Evolutionary conservation across 768 basidiomycete genomes (phyloP), one percentile per base, ranked within the genome.

Genomic region (Rickenella mellea): DNA sequence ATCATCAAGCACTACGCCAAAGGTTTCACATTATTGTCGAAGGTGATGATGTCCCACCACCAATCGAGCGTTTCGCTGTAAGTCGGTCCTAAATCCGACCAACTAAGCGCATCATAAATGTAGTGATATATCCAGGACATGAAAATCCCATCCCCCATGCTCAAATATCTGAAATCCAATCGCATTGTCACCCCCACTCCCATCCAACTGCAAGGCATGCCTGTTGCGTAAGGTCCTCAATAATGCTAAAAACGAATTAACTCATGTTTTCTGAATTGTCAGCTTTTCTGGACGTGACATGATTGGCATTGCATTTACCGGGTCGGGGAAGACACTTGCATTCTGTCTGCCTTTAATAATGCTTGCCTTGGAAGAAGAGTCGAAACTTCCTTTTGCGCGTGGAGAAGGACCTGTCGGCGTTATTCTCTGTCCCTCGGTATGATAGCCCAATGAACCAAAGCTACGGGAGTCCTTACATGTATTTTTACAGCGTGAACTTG

Each of bases 291-390:
- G 96, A 28, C 79, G 96, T 48, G 96, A 99, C 59, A 84, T 98
- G 67, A 99, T 98, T 49, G 96, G 96, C 15, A 98, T 99, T 49
- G 96, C 96, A 3, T 98, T 98, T 65, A 99, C 96, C 20, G 96
- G 96, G 28, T 98, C 94, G 0, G 96, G 96, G 12, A 99, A 99
- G 65, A 99, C 96, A 0, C 76, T 99, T n/a, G 83, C 93, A 0
- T 99, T 99, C 65, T 94, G 91, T 50, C 68, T 99, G n/a, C 96
- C 96, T 2, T 69, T 97, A 20, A 92, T 98, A 51, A 98, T 99
- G 96, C 69, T 87, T 51, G 85, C 92, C 1, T 70, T 94, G 12
- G 94, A 98, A 66, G 91, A 94, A 59, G 96, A 98, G 62, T 71
- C 69, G 45, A 91, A 87, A 50, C 63, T 98, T 27, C 86, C 94